These are phyloP conservation scores for Astraeus odoratus DNA, from an alignment of 768 basidiomycete species.

Conservation along the genomic window DNA sequence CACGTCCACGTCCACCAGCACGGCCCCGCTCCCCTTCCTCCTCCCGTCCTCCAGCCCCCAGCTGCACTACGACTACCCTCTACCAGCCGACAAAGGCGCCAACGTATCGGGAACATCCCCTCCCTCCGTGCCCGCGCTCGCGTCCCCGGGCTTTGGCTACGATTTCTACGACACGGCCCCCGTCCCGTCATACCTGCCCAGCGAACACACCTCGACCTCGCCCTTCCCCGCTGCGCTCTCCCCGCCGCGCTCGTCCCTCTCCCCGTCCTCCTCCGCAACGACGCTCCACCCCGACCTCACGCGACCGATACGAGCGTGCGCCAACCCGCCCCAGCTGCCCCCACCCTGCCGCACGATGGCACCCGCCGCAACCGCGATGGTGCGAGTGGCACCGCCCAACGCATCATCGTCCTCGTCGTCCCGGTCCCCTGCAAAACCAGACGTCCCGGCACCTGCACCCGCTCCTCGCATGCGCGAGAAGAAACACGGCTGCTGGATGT, in stretches of 20 bases:
- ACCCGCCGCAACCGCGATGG: not conserved
- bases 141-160: conserved; percentile 3
- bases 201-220: no score
- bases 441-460: conserved; percentile 17
- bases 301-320: conserved; percentile 28
- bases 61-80: conserved; percentile 14
- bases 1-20: no score
- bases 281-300: conserved; percentile 23
- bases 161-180: conserved; percentile 9
- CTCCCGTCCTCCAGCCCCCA: conserved; percentile 10
- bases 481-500: conserved; percentile 77
- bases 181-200: conserved; percentile 3
- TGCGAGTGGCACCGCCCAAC: no score
- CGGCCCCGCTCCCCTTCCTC: conserved; percentile 10
- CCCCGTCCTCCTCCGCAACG: conserved; percentile 4
- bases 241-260: conserved; percentile 2
- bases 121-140: not conserved
- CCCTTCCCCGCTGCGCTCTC: conserved; percentile 2
- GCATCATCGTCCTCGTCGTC: no score
- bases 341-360: not conserved
- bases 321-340: conserved; percentile 8
- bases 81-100: conserved; percentile 9
- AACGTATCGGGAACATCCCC: conserved; percentile 1
- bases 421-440: conserved; percentile 22
- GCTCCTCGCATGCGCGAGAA: conserved; percentile 51